Evolutionary conservation across 768 basidiomycete genomes (phyloP).

Genomic region (Leccinum longicurvipes): DNA sequence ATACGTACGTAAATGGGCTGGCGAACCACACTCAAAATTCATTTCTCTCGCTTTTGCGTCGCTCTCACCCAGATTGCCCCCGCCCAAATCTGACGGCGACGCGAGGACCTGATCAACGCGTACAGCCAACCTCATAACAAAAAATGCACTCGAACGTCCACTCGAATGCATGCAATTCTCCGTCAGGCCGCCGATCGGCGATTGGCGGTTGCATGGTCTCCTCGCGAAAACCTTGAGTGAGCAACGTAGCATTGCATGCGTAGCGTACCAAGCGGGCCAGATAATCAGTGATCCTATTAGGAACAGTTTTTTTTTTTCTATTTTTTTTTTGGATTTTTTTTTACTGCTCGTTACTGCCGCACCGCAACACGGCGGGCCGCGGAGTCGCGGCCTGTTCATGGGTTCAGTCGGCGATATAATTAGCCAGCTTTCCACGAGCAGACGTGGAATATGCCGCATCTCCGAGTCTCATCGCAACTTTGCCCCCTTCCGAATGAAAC

Average conservation of each 20-base stretch:
- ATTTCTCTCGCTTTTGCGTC: constrained; percentile 28
- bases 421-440: constrained; percentile 20
- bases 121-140: background rate
- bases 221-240: constrained; percentile 16
- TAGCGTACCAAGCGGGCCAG: background rate
- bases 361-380: constrained; percentile 20
- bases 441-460: constrained; percentile 9
- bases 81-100: constrained; percentile 11
- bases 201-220: constrained; percentile 29
- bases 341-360: background rate
- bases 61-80: constrained; percentile 25
- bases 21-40: constrained; percentile 33
- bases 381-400: constrained; percentile 19
- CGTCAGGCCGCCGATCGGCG: constrained; percentile 26
- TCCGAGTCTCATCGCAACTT: background rate
- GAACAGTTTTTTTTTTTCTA: background rate
- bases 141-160: constrained; percentile 1
- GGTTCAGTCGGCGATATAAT: constrained; percentile 35
- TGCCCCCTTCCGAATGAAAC: constrained; percentile 15
- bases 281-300: constrained; percentile 1
- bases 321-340: background rate
- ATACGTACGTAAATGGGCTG: constrained; percentile 55
- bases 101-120: constrained; percentile 12
- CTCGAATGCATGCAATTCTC: constrained; percentile 2
- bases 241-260: too few species aligned